Evolutionary conservation across 352 stramenopile genomes (phyloP).

Genomic region (Phytophthora megakarya): DNA sequence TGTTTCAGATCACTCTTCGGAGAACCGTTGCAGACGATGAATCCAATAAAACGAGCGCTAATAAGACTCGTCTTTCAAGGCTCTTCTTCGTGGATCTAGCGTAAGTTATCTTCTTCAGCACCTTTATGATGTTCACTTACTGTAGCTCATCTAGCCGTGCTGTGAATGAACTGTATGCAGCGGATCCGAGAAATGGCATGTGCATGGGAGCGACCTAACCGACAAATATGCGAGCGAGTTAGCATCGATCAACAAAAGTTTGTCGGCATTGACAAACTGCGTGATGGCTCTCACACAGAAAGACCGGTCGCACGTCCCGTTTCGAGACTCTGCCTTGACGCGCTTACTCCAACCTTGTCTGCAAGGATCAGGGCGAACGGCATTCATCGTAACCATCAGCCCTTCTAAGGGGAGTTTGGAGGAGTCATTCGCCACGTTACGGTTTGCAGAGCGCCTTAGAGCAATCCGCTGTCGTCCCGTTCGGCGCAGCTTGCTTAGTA

Average conservation of each 20-base stretch:
- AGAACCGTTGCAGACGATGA: constrained; percentile 32
- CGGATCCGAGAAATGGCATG: constrained; percentile 74
- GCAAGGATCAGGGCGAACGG: constrained; percentile 50
- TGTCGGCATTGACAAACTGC: constrained; percentile 77
- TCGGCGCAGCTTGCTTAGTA: constrained; percentile 53
- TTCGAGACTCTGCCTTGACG: constrained; percentile 73
- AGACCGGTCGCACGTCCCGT: constrained; percentile 59
- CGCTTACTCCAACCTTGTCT: constrained; percentile 71
- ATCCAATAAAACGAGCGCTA: constrained; percentile 3
- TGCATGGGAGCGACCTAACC: constrained; percentile 53
- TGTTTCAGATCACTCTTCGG: constrained; percentile 74
- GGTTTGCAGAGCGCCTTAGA: constrained; percentile 73
- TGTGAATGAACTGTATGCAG: constrained; percentile 25
- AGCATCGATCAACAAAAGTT: constrained; percentile 75
- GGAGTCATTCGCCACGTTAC: constrained; percentile 70
- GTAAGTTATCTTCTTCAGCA: constrained; percentile 23
- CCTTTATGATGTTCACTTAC: background rate
- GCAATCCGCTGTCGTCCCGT: constrained; percentile 60
- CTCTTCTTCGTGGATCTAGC: constrained; percentile 80
- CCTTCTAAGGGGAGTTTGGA: constrained; percentile 58
- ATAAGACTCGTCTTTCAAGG: constrained; percentile 53
- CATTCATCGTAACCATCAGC: constrained; percentile 76
- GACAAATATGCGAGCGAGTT: constrained; percentile 72
- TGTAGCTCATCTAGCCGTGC: constrained; percentile 8
- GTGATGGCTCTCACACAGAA: constrained; percentile 71